Percentiles rank a stretch among this genome's conserved stretches.
These are phyloP conservation scores for Skeletonema menzelii DNA, from an alignment of 108 stramenopile species.

Conservation along the genomic window DNA sequence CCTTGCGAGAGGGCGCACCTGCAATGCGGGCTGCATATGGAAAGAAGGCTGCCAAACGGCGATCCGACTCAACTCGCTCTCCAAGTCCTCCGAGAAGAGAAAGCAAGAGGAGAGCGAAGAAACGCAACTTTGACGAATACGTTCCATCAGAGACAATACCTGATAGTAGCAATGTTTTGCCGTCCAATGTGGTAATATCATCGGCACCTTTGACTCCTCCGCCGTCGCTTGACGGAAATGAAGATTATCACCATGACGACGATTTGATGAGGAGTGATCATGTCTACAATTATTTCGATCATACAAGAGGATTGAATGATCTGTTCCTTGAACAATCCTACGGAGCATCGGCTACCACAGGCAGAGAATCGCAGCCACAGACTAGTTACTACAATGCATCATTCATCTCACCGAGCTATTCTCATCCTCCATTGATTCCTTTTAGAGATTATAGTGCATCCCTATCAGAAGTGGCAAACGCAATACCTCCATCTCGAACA, in stretches of 20 bases:
- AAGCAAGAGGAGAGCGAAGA: not conserved
- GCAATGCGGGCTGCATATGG: constrained; percentile 59
- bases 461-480: constrained; percentile 25
- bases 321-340: not conserved
- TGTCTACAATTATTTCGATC: not conserved
- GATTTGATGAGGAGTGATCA: not conserved
- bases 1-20: constrained; percentile 85
- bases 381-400: not conserved
- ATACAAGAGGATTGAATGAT: not conserved
- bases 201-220: not conserved
- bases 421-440: constrained; percentile 23
- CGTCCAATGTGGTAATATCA: not conserved
- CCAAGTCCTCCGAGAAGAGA: not conserved
- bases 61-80: not conserved
- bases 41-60: not conserved
- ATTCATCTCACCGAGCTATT: not conserved
- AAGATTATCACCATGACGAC: not conserved
- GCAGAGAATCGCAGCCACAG: not conserved
- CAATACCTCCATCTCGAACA: constrained; percentile 24
- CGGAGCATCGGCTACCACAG: not conserved
- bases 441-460: constrained; percentile 22
- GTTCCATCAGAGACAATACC: not conserved
- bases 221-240: not conserved
- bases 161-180: not conserved
- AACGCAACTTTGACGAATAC: not conserved